A percentile compares a stretch with the other conserved stretches of the same genome.
These are phyloP conservation scores for Mucor irregularis DNA, from an alignment of 371 early-diverging fungal genomes.

Conservation along the genomic window DNA sequence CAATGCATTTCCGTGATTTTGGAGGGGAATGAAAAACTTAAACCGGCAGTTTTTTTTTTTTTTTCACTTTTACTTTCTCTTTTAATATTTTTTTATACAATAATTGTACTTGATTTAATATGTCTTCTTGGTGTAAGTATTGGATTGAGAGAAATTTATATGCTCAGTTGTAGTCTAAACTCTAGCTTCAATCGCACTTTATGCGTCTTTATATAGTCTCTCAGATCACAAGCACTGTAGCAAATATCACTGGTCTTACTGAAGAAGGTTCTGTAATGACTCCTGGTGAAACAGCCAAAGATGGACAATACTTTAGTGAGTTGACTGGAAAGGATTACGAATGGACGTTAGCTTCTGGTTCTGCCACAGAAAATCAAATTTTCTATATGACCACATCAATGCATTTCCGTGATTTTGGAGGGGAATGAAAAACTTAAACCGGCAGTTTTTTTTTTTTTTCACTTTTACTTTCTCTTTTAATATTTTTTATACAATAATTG, in stretches of 20 bases:
- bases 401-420: neutral
- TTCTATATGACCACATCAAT: constrained; percentile 70
- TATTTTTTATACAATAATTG: neutral
- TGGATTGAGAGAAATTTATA: neutral
- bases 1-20: neutral
- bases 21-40: neutral
- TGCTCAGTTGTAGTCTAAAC: too few relatives aligned
- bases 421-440: neutral
- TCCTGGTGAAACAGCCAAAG: constrained; percentile 56
- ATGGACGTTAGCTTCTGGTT: constrained; percentile 72
- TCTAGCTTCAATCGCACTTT: neutral
- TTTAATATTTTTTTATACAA: neutral
- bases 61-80: neutral
- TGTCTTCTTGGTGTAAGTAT: constrained; percentile 26
- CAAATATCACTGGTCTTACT: constrained; percentile 44
- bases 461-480: neutral
- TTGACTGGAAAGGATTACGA: constrained; percentile 66
- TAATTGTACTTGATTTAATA: too few relatives aligned
- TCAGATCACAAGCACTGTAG: constrained; percentile 49
- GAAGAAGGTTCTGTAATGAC: constrained; percentile 44
- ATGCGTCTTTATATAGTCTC: constrained; percentile 31
- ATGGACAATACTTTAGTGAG: constrained; percentile 59
- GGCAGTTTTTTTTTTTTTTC: neutral
- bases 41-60: neutral
- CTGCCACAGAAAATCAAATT: constrained; percentile 88